Evolutionary conservation across 169 alveolate genomes (phyloP), one percentile per base, ranked within the genome.

Genomic region (Eimeria necatrix): DNA sequence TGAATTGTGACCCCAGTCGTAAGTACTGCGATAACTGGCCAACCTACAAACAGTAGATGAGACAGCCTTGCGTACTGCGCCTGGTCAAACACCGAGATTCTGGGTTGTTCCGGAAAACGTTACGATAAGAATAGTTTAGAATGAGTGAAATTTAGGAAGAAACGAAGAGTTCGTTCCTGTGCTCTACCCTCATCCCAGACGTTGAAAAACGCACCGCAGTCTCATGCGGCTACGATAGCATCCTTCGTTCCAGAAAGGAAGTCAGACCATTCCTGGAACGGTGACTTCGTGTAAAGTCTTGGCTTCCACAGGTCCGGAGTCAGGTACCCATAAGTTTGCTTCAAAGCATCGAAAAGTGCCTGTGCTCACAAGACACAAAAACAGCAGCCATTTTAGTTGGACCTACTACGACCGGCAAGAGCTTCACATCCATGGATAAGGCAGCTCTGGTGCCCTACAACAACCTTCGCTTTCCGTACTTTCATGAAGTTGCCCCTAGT

Each of bases 271-370:
- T 98, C 99, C 96, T 98, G 99, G 98, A 97, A 98, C 48, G 99
- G 99, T 49, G 99, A 97, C 96, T 97, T 98, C 85, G 97, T 98
- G 93, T 97, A 98, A 92, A 94, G 96, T 46, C 97, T 96, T 56
- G 97, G 98, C 95, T 97, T 97, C 99, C 99, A 99, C 94, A 99
- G 98, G 92, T 99, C 99, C n/a, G 99, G 99, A 64, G 99, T 99
- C 95, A 99, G 98, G 98, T 98, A 99, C 48, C 99, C 99, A 96
- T 99, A 99, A 84, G 99, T 98, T 96, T 99, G 98, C 94, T 98
- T 96, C 84, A 99, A 97, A 83, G 99, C 99, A 92, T 98, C 98
- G 98, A 98, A 99, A 61, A 99, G 97, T 49, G 99, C 99, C 98
- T 97, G 96, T 87, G 71, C 1, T 22, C 48, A 90, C 91, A 53